phyloP scores from a whole-genome alignment of 163 green algal species.

The Coccomyxa subellipsoidea region DNA sequence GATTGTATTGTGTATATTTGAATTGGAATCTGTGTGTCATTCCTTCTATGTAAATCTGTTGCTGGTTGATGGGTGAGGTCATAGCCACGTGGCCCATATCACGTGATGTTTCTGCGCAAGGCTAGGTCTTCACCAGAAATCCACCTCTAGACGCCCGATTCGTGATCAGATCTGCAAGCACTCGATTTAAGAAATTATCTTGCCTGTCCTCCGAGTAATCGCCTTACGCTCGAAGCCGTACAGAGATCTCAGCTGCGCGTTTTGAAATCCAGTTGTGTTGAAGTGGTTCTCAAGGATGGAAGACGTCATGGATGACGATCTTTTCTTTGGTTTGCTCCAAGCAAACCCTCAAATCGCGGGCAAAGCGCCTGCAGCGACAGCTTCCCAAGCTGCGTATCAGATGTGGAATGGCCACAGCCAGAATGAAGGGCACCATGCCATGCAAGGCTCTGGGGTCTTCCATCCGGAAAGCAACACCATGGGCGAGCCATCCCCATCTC shows the following conservation, averaged over 20 bases:
- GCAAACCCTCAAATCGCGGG: background rate
- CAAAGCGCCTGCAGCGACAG: background rate
- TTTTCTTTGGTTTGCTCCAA: background rate
- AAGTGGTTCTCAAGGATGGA: background rate
- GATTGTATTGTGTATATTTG: background rate
- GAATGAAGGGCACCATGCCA: background rate
- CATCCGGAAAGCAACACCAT: background rate
- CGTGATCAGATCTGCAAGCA: background rate
- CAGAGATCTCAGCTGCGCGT: background rate
- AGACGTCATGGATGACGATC: background rate
- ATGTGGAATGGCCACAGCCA: background rate
- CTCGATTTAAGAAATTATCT: background rate
- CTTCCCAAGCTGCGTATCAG: background rate
- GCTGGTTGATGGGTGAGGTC: too few relatives aligned
- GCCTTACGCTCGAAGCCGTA: background rate
- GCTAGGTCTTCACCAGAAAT: background rate
- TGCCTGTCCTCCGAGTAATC: too few relatives aligned
- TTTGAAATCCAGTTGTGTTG: too few relatives aligned
- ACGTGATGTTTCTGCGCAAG: background rate
- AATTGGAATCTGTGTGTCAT: background rate
- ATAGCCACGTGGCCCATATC: background rate
- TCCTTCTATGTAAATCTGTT: too few relatives aligned
- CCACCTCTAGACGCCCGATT: background rate
- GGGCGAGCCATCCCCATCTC: background rate
- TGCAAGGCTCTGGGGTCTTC: background rate